These are phyloP conservation scores for Cardamine occulta DNA, from an alignment of 345 rosid species.

Conservation along the genomic window DNA sequence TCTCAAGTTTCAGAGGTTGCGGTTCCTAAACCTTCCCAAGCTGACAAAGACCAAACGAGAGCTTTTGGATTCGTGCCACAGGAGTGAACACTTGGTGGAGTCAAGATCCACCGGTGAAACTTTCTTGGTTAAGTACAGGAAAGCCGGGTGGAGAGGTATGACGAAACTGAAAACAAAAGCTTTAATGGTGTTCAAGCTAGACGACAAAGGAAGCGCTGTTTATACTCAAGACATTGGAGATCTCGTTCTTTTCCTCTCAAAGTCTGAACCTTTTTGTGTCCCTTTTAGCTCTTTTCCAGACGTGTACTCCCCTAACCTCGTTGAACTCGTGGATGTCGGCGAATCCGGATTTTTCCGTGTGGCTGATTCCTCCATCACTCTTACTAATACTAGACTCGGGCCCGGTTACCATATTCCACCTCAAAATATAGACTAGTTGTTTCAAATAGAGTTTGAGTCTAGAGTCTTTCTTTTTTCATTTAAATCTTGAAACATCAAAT, in stretches of 20 bases:
- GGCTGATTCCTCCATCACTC: background rate
- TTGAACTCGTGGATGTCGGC: background rate
- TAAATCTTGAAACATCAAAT: no score
- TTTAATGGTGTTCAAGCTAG: conserved; percentile 45
- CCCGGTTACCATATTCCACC: conserved; percentile 4
- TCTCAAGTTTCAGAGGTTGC: background rate
- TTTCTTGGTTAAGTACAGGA: conserved; percentile 1
- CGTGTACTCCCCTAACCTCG: background rate
- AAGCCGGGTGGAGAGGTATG: background rate
- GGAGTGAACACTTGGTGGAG: background rate
- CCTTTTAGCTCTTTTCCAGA: background rate
- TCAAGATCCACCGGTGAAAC: background rate
- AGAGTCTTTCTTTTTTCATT: no score
- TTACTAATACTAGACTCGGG: background rate
- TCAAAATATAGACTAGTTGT: background rate
- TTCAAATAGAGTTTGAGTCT: no score
- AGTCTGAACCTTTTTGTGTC: background rate
- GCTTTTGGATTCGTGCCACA: background rate
- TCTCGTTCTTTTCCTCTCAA: background rate
- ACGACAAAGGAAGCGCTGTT: conserved; percentile 51
- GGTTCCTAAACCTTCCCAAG: background rate
- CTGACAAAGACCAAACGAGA: background rate
- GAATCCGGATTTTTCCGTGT: background rate
- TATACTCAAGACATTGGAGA: conserved; percentile 2
- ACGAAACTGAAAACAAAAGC: background rate